phyloP scores from a whole-genome alignment of 805 yeast species.

The Wickerhamiella dianesei region DNA sequence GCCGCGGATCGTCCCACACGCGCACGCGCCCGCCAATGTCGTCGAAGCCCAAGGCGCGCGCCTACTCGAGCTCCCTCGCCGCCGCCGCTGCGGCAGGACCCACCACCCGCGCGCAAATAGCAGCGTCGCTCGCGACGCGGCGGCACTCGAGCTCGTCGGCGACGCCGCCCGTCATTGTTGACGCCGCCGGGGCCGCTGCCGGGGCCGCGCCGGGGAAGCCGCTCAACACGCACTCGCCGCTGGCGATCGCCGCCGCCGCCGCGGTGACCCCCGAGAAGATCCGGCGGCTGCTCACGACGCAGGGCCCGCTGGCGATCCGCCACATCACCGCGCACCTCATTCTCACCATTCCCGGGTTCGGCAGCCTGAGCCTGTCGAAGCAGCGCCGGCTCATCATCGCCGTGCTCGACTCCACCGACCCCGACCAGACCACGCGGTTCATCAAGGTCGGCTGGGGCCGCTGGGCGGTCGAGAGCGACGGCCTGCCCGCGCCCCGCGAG shows the following conservation, averaged over 20 bases:
- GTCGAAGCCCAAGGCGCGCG: conserved; percentile 1
- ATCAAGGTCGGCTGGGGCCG: conserved; percentile 98
- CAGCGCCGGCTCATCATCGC: conserved; percentile 85
- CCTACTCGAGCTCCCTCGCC: background rate
- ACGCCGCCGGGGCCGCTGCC: too few species aligned
- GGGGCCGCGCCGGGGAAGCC: conserved; percentile 16
- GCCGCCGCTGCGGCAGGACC: background rate
- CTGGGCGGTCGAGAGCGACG: conserved; percentile 67
- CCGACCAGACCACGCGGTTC: conserved; percentile 44
- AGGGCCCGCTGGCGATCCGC: conserved; percentile 85
- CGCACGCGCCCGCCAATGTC: background rate
- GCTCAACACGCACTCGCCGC: conserved; percentile 60
- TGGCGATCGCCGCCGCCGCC: conserved; percentile 76
- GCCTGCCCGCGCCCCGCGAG: conserved; percentile 35
- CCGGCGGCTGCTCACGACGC: conserved; percentile 49
- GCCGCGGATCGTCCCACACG: conserved; percentile 11
- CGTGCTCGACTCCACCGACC: conserved; percentile 64
- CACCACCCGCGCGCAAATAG: background rate
- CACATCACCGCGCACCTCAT: conserved; percentile 73
- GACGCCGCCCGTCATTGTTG: background rate
- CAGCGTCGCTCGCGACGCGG: background rate
- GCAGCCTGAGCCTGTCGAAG: conserved; percentile 66
- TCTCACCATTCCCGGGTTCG: conserved; percentile 63
- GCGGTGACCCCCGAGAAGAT: conserved; percentile 69
- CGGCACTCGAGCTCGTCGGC: background rate